Evolutionary conservation across 352 stramenopile species (phyloP).

Genomic region (Globisporangium radiosum): DNA sequence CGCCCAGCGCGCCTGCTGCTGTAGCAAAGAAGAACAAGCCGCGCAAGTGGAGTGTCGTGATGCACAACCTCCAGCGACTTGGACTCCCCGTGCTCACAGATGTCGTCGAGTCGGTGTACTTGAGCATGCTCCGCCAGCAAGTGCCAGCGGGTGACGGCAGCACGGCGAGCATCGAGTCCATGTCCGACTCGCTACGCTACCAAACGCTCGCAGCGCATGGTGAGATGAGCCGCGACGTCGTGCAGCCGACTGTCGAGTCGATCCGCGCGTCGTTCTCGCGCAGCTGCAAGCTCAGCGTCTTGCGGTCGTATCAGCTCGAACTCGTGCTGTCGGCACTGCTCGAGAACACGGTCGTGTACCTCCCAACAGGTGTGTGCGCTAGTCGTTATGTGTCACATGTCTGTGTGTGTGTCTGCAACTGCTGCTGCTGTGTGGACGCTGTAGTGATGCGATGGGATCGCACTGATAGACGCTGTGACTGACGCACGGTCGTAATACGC

Average conservation of each 20-base stretch:
- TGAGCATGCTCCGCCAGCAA: constrained; percentile 4
- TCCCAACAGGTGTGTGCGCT: constrained; percentile 41
- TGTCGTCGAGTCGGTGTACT: constrained; percentile 1
- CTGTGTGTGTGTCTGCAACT: background rate
- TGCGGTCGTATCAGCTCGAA: constrained; percentile 68
- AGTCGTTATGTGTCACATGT: too few species aligned
- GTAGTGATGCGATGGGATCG: too few species aligned
- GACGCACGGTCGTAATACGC: background rate
- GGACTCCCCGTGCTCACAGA: constrained; percentile 18
- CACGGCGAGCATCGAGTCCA: background rate
- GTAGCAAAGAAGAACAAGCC: constrained; percentile 1
- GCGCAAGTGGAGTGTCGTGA: constrained; percentile 31
- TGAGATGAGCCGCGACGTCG: constrained; percentile 1
- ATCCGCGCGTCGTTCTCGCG: constrained; percentile 25
- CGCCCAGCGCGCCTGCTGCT: background rate
- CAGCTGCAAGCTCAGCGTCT: constrained; percentile 32
- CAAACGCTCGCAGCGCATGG: background rate
- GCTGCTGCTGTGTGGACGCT: background rate
- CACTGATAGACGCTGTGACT: background rate
- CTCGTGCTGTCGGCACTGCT: constrained; percentile 56
- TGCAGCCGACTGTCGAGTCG: constrained; percentile 22
- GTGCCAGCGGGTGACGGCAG: constrained; percentile 1
- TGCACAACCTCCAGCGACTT: constrained; percentile 24
- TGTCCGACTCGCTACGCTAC: background rate
- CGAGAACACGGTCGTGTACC: constrained; percentile 76